Evolutionary conservation across 345 rosid genomes (phyloP), one percentile per base, ranked within the genome.

Genomic region (Heritiera fomes): DNA sequence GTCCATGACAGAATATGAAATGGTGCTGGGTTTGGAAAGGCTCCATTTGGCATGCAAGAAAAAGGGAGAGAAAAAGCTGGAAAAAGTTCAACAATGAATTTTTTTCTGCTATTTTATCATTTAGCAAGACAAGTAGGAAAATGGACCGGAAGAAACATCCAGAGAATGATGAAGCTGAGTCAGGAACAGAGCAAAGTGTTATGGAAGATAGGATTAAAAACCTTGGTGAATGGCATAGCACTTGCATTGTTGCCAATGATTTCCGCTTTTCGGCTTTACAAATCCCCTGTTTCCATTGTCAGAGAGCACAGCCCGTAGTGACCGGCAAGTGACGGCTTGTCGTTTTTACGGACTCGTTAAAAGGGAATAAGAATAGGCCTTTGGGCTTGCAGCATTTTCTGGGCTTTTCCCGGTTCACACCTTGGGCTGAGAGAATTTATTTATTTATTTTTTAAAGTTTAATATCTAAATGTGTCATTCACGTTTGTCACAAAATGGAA

Each of bases 171-270:
- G 56, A 61, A 30, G 55, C 28, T 28, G 62, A 53, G 64, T 77
- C 73, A 77, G 64, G 30, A 50, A 58, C 40, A 69, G 60, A 65
- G 65, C 32, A 66, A 18, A 53, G 73, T 8, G 45, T 52, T 53
- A 64, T 77, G 64, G 64, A 65, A 52, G 62, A 65, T 30, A 56
- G 8, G 6, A 23, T 65, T 77, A 40, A 75, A 73, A 56, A 75
- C 3, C 8, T 11, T n/a, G 38, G 7, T 75, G 55, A 45, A 20
- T 12, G 73, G 59, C 56, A 8, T 14, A 14, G 43, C 59, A 49
- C 28, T 65, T 46, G 38, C 34, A 59, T 20, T n/a, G n/a, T 67
- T 66, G 9, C 28, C 6, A 13, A 4, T 10, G 8, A 60, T 60
- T 23, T 60, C 34, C 9, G 64, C 62, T 58, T 71, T 71, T 32